Evolutionary conservation across 2,329 filamentous ascomycete species (phyloP).

Genomic region (Colletotrichum sp.): DNA sequence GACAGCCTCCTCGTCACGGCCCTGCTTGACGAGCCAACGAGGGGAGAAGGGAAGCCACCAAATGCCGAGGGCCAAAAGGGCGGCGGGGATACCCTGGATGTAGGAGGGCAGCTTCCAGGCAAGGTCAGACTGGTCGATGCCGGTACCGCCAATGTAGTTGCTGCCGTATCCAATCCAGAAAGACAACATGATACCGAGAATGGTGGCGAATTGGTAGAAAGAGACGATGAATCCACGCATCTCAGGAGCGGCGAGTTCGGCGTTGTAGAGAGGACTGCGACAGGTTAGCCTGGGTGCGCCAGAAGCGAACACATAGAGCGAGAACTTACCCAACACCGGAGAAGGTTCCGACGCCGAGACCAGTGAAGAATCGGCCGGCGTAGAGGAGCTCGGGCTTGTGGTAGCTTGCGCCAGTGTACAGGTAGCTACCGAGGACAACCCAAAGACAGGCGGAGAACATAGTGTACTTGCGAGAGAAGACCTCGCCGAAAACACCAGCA

Average conservation of each 20-base stretch:
- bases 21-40: constrained; percentile 41
- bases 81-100: constrained; percentile 47
- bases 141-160: constrained; percentile 53
- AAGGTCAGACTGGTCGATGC: constrained; percentile 45
- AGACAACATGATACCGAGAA: constrained; percentile 58
- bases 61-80: constrained; percentile 37
- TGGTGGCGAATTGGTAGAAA: constrained; percentile 69
- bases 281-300: neutral
- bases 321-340: constrained; percentile 40
- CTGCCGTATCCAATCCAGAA: constrained; percentile 53
- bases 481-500: constrained; percentile 52
- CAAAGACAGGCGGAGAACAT: constrained; percentile 55
- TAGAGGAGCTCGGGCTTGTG: constrained; percentile 47
- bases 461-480: constrained; percentile 56
- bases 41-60: constrained; percentile 44
- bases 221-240: constrained; percentile 70
- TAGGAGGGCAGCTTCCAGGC: constrained; percentile 50
- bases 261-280: constrained; percentile 49
- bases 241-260: constrained; percentile 65
- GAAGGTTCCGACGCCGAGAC: constrained; percentile 53
- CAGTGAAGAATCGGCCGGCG: constrained; percentile 54
- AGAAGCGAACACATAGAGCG: fast-evolving
- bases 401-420: constrained; percentile 47
- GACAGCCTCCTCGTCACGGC: constrained; percentile 36
- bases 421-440: constrained; percentile 50